These are phyloP conservation scores for Ambrosiella cleistominuta DNA, from an alignment of 2,329 filamentous ascomycete genomes.

Conservation along the genomic window DNA sequence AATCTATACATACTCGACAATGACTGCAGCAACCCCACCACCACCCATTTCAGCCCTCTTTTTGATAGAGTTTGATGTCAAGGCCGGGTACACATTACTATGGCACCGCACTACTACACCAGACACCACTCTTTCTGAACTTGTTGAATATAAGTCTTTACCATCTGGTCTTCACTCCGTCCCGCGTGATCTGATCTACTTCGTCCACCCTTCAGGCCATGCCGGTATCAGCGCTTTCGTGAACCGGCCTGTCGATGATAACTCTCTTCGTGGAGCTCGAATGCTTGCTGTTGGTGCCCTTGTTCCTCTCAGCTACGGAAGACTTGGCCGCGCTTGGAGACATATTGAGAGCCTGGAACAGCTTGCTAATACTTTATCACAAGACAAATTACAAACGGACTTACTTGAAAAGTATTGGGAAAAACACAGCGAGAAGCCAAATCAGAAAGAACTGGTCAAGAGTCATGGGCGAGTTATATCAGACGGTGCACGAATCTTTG, in stretches of 20 bases:
- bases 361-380: constrained; percentile 53
- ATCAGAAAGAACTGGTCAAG: not conserved
- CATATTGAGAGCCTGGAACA: constrained; percentile 62
- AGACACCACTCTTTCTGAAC: constrained; percentile 60
- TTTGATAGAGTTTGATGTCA: constrained; percentile 81
- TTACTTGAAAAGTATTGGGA: constrained; percentile 71
- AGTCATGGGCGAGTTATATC: not conserved
- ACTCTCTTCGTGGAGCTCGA: constrained; percentile 63
- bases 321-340: constrained; percentile 74
- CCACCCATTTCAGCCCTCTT: constrained; percentile 62
- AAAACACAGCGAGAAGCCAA: constrained; percentile 18
- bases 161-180: constrained; percentile 87
- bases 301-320: constrained; percentile 69
- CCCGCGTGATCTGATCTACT: constrained; percentile 78
- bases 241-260: constrained; percentile 62
- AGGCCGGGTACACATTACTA: constrained; percentile 74
- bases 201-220: constrained; percentile 62
- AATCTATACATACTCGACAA: not conserved
- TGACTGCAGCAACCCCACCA: constrained; percentile 26
- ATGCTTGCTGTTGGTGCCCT: constrained; percentile 87
- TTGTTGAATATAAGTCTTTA: constrained; percentile 90
- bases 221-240: constrained; percentile 86
- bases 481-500: constrained; percentile 6
- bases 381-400: constrained; percentile 43
- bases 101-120: constrained; percentile 58